A percentile compares a stretch with the other conserved stretches of the same genome.
Conservation (phyloP, 495 filamentous ascomycete species). For the Penicillium arizonense region DNA sequence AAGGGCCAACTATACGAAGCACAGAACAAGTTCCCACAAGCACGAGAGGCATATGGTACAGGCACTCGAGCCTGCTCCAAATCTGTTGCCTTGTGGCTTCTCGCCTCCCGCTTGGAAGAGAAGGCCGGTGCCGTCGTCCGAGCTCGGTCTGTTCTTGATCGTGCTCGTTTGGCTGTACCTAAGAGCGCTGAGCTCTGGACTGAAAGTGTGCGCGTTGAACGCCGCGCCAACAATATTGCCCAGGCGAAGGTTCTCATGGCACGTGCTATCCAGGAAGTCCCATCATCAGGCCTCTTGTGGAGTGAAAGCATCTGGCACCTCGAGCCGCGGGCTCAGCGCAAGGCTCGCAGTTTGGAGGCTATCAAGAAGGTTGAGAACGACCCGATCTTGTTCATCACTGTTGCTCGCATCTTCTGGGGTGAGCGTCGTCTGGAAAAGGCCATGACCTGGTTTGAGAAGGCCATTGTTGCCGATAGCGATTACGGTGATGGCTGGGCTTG, state of each 20-base stretch:
- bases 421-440: constrained; percentile 87
- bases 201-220: constrained; percentile 88
- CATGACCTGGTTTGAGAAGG: constrained; percentile 95
- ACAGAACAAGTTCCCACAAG: constrained; percentile 72
- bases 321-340: constrained; percentile 85
- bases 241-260: constrained; percentile 93
- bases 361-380: constrained; percentile 97
- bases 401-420: constrained; percentile 74
- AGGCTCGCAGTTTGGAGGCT: constrained; percentile 84
- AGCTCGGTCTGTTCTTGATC: constrained; percentile 87
- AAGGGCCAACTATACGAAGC: constrained; percentile 96
- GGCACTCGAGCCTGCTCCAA: constrained; percentile 84
- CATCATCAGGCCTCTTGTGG: constrained; percentile 89
- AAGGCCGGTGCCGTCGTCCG: constrained; percentile 80
- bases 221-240: constrained; percentile 75
- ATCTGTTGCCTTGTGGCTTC: constrained; percentile 83
- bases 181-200: constrained; percentile 85
- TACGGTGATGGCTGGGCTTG: constrained; percentile 94
- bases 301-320: constrained; percentile 92
- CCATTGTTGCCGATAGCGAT: constrained; percentile 80
- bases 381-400: constrained; percentile 74
- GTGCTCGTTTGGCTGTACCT: constrained; percentile 79
- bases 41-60: constrained; percentile 85
- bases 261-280: constrained; percentile 83
- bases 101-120: constrained; percentile 86